A percentile compares a stretch with the other conserved stretches of the same genome.
Evolutionary conservation across 257 asterid genomes (phyloP).

Genomic region (Solanum dulcamara): DNA sequence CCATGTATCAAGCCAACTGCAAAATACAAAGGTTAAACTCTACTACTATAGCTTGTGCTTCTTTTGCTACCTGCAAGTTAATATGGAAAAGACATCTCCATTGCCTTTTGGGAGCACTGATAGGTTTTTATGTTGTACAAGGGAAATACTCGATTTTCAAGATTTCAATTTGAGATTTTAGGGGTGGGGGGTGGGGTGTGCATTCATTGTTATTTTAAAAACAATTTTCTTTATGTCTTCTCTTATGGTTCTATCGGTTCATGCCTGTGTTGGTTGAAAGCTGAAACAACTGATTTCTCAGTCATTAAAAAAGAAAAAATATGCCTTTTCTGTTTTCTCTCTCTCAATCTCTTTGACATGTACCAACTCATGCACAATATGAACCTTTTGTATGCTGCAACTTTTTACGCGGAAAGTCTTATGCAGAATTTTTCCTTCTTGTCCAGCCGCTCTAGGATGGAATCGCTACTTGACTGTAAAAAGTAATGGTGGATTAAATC

Average conservation of each 20-base stretch:
- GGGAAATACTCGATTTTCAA: background rate
- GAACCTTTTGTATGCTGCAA: background rate
- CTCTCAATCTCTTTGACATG: background rate
- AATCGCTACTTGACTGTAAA: conserved; percentile 79
- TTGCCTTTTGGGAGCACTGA: background rate
- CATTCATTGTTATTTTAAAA: background rate
- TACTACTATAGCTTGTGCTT: background rate
- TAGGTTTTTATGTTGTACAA: background rate
- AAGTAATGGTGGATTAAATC: conserved; percentile 92
- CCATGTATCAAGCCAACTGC: conserved; percentile 58
- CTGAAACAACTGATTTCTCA: background rate
- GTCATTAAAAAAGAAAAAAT: background rate
- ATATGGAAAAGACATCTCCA: background rate
- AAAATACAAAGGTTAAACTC: conserved; percentile 51
- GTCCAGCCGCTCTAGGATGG: conserved; percentile 37
- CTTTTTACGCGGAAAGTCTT: background rate
- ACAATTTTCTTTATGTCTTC: background rate
- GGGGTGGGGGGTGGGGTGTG: background rate
- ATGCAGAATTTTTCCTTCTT: conserved; percentile 5
- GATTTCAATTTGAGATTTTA: background rate
- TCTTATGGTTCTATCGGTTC: background rate
- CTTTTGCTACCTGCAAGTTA: background rate
- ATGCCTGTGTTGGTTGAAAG: background rate
- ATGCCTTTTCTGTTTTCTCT: background rate
- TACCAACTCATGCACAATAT: background rate